Conservation (phyloP, 2,329 filamentous ascomycete species). For the Leptographium radiaticola region DNA sequence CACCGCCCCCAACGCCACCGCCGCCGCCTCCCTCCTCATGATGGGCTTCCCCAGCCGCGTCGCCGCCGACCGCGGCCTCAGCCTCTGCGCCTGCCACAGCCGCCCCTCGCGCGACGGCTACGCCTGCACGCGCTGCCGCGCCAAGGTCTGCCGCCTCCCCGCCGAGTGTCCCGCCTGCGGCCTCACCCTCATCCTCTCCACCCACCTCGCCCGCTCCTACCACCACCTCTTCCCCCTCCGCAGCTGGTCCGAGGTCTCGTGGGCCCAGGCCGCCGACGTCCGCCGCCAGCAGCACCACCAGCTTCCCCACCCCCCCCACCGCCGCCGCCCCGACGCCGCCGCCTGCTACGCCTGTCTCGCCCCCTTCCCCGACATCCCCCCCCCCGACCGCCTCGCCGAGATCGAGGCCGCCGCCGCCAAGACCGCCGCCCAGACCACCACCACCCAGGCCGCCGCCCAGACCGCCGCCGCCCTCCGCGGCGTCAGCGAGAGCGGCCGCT, state of each 20-base stretch:
- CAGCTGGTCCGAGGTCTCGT: conserved; percentile 85
- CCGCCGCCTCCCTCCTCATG: conserved; percentile 57
- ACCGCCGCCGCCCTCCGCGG: neutral
- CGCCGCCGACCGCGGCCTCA: conserved; percentile 53
- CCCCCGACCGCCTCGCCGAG: conserved; percentile 5
- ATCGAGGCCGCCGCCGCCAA: neutral
- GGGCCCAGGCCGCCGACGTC: conserved; percentile 51
- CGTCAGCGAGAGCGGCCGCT: conserved; percentile 74
- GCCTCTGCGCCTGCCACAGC: conserved; percentile 84
- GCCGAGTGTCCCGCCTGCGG: conserved; percentile 85
- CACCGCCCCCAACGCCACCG: conserved; percentile 25
- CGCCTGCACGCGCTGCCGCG: conserved; percentile 73
- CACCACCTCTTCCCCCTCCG: conserved; percentile 83
- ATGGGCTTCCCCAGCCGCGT: conserved; percentile 94
- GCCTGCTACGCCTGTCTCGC: conserved; percentile 70
- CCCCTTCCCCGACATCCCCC: conserved; percentile 47
- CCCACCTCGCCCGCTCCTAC: conserved; percentile 83
- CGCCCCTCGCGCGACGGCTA: conserved; percentile 75
- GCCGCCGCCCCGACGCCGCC: conserved; percentile 19
- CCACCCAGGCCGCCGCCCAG: conserved; percentile 11
- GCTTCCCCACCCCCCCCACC: too few relatives aligned
- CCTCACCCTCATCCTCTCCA: conserved; percentile 85
- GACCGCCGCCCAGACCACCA: conserved; percentile 1
- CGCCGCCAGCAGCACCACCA: too few relatives aligned
- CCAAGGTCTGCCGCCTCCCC: conserved; percentile 81